A percentile compares a stretch with the other conserved stretches of the same genome.
These are phyloP conservation scores for Actinomortierella ambigua DNA, from an alignment of 371 early-diverging fungal genomes.

Conservation along the genomic window DNA sequence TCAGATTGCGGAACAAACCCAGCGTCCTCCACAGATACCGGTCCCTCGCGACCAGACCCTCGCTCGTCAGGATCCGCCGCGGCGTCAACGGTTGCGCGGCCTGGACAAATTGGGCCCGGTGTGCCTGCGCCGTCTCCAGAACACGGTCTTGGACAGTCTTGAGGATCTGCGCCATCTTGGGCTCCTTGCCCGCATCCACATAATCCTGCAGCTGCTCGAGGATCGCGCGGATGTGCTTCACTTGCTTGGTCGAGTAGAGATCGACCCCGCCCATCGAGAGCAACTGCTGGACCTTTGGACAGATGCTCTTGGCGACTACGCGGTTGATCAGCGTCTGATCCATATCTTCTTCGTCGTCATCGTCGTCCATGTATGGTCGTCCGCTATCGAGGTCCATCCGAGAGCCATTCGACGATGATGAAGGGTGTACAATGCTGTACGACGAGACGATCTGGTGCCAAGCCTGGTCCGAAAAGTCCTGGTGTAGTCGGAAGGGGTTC, in stretches of 20 bases:
- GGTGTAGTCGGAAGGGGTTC: conserved; percentile 59
- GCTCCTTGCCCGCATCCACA: conserved; percentile 32
- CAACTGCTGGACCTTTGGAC: conserved; percentile 35
- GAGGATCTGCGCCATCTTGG: conserved; percentile 37
- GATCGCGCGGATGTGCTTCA: conserved; percentile 25
- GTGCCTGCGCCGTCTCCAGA: conserved; percentile 20
- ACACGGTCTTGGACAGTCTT: conserved; percentile 17
- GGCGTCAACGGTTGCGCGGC: conserved; percentile 44
- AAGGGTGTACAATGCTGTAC: conserved; percentile 18
- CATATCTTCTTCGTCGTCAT: conserved; percentile 55
- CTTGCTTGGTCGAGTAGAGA: conserved; percentile 30
- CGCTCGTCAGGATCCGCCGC: conserved; percentile 21
- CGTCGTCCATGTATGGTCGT: conserved; percentile 18
- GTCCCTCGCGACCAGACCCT: conserved; percentile 25
- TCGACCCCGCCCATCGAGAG: conserved; percentile 28
- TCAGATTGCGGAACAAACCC: conserved; percentile 35
- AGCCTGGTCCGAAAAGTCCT: conserved; percentile 48
- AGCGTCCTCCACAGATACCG: conserved; percentile 41
- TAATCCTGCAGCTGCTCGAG: conserved; percentile 42
- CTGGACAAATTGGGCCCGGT: conserved; percentile 34
- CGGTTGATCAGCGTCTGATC: conserved; percentile 62
- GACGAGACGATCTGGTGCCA: conserved; percentile 36
- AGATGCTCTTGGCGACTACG: conserved; percentile 53
- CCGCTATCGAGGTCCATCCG: conserved; percentile 18
- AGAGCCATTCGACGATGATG: conserved; percentile 12